Conservation (phyloP, 768 basidiomycete species). For the Phylloporus scabripes region DNA sequence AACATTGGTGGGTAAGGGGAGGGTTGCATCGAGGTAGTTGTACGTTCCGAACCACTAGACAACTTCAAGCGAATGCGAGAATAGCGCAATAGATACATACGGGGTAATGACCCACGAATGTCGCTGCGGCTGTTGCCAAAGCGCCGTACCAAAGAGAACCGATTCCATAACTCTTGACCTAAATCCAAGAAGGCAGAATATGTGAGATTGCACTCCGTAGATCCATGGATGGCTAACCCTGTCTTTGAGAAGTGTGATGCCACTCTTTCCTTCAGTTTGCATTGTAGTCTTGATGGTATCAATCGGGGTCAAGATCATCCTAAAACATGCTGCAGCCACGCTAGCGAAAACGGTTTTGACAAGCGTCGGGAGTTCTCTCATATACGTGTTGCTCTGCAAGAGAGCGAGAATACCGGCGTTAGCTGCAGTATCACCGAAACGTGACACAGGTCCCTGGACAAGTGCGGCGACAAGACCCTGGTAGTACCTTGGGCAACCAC, state of each 20-base stretch:
- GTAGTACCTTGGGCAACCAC: constrained; percentile 82
- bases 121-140: constrained; percentile 86
- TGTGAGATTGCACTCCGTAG: background rate
- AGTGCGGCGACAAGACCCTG: constrained; percentile 83
- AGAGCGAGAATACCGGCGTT: constrained; percentile 90
- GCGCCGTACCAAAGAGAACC: constrained; percentile 87
- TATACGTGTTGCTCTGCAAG: constrained; percentile 67
- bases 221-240: constrained; percentile 41
- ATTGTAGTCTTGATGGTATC: constrained; percentile 95
- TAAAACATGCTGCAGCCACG: constrained; percentile 43
- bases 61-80: constrained; percentile 2
- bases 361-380: constrained; percentile 54
- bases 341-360: constrained; percentile 79
- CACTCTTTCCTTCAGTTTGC: constrained; percentile 81
- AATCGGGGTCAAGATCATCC: constrained; percentile 84
- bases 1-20: constrained; percentile 52
- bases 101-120: constrained; percentile 89
- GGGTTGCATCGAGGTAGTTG: constrained; percentile 64
- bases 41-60: constrained; percentile 78
- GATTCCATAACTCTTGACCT: constrained; percentile 74
- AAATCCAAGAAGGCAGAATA: background rate
- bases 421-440: constrained; percentile 95
- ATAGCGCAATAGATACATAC: constrained; percentile 34
- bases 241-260: constrained; percentile 56
- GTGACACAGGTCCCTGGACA: constrained; percentile 74